Conservation (phyloP, 2,329 filamentous ascomycete genomes). For the Ascochyta rabiei region DNA sequence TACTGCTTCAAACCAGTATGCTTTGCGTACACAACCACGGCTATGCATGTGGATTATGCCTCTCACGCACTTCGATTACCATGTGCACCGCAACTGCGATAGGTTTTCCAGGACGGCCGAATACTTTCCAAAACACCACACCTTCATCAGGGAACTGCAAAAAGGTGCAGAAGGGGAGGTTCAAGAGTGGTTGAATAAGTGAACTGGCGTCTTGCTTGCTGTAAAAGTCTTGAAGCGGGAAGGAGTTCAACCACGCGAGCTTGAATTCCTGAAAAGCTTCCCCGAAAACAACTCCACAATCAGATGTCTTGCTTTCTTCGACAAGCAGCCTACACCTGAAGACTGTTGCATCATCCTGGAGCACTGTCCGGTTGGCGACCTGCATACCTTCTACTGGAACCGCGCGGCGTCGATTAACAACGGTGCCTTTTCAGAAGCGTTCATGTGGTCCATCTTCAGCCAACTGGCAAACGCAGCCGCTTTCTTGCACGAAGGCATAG, state of each 20-base stretch:
- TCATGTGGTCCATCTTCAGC: constrained; percentile 24
- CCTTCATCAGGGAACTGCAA: background rate
- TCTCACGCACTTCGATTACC: background rate
- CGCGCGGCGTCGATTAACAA: background rate
- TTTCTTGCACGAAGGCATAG: constrained; percentile 30
- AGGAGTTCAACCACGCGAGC: constrained; percentile 13
- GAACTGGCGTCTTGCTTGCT: constrained; percentile 10
- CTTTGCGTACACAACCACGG: background rate
- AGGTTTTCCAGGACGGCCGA: background rate
- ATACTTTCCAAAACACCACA: background rate
- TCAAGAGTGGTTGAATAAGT: constrained; percentile 14
- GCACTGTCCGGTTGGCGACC: background rate
- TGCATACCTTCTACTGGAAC: background rate
- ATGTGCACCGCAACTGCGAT: background rate
- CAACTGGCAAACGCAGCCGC: constrained; percentile 24
- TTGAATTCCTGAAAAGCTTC: constrained; percentile 16
- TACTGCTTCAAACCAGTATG: background rate
- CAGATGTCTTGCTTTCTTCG: constrained; percentile 10
- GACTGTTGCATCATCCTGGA: constrained; percentile 7
- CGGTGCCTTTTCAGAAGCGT: constrained; percentile 15
- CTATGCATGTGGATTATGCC: background rate
- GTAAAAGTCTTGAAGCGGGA: constrained; percentile 20
- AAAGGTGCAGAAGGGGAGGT: constrained; percentile 19
- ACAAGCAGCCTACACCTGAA: background rate
- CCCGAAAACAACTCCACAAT: constrained; percentile 21